Evolutionary conservation across 345 rosid species (phyloP).

Genomic region (Psidium friedrichsthalianum): DNA sequence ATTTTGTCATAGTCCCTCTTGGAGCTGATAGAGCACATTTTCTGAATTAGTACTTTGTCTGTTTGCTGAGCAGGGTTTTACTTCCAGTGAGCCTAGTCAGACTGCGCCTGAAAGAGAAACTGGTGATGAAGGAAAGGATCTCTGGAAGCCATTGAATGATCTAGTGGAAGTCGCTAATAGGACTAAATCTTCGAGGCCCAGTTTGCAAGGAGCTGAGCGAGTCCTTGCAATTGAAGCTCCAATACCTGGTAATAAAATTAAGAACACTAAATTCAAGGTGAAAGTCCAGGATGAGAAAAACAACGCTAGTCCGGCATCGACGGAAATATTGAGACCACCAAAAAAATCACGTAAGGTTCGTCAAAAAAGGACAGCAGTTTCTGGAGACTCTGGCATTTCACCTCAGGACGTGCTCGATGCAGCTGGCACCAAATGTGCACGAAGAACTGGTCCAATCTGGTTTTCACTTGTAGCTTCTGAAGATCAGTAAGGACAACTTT

Average conservation of each 20-base stretch:
- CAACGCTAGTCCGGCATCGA: slow-evolving; percentile 32
- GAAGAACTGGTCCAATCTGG: slow-evolving; percentile 79
- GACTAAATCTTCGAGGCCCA: slow-evolving; percentile 60
- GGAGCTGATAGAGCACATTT: not conserved
- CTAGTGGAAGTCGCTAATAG: slow-evolving; percentile 93
- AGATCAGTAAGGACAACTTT: slow-evolving; percentile 57
- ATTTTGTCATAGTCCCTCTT: not conserved
- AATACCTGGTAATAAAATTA: slow-evolving; percentile 31
- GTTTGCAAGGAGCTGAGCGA: slow-evolving; percentile 37
- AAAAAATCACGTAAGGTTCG: slow-evolving; percentile 56
- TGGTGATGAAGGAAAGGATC: slow-evolving; percentile 52
- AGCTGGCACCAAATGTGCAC: slow-evolving; percentile 28
- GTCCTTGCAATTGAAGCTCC: slow-evolving; percentile 22
- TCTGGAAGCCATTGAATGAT: slow-evolving; percentile 86
- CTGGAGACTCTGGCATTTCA: slow-evolving; percentile 42
- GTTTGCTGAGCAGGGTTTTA: slow-evolving; percentile 31
- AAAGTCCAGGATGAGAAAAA: slow-evolving; percentile 39
- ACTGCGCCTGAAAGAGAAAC: slow-evolving; percentile 14
- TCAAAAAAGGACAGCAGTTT: slow-evolving; percentile 32
- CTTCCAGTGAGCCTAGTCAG: slow-evolving; percentile 43
- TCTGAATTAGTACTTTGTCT: not conserved
- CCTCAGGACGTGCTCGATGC: slow-evolving; percentile 47
- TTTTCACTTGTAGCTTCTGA: slow-evolving; percentile 85
- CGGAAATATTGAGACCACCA: slow-evolving; percentile 42
- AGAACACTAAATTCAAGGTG: slow-evolving; percentile 37